Evolutionary conservation across 2,329 filamentous ascomycete species (phyloP).

Genomic region (Parasarocladium wereldwijsianum): DNA sequence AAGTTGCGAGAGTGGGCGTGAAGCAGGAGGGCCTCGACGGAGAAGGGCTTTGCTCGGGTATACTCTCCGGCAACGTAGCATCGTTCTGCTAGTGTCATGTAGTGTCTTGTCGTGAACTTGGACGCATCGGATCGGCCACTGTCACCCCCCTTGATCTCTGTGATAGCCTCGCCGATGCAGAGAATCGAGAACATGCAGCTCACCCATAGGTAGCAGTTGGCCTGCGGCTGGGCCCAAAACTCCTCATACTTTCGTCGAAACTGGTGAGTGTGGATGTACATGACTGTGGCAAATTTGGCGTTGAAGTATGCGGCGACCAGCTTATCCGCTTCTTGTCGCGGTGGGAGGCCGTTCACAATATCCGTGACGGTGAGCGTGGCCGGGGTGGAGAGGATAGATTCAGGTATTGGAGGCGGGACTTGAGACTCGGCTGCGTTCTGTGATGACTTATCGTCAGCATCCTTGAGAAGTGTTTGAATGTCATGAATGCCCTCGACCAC

Average conservation of each 20-base stretch:
- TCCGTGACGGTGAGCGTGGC: slow-evolving; percentile 14
- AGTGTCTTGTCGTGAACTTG: no score
- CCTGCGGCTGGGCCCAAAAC: slow-evolving; percentile 27
- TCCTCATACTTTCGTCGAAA: slow-evolving; percentile 33
- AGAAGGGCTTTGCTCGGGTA: slow-evolving; percentile 26
- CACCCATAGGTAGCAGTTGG: slow-evolving; percentile 30
- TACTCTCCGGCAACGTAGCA: slow-evolving; percentile 34
- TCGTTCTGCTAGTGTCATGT: slow-evolving; percentile 22
- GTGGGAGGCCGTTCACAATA: slow-evolving; percentile 18
- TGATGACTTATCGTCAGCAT: slow-evolving; percentile 8
- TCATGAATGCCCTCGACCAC: slow-evolving; percentile 26
- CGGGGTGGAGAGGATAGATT: background rate
- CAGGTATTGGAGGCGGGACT: background rate
- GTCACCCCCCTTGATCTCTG: slow-evolving; percentile 14
- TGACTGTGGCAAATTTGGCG: slow-evolving; percentile 20
- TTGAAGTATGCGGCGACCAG: slow-evolving; percentile 24
- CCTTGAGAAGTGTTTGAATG: slow-evolving; percentile 22
- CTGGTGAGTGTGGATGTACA: slow-evolving; percentile 25
- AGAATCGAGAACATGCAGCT: slow-evolving; percentile 35
- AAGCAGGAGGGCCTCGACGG: slow-evolving; percentile 34
- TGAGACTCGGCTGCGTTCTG: background rate
- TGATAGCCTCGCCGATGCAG: slow-evolving; percentile 17
- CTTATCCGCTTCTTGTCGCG: slow-evolving; percentile 20
- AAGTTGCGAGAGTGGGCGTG: slow-evolving; percentile 27
- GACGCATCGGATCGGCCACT: slow-evolving; percentile 14